These are phyloP conservation scores for Trametes versicolor DNA, from an alignment of 1,284 basidiomycete species.

Conservation along the genomic window DNA sequence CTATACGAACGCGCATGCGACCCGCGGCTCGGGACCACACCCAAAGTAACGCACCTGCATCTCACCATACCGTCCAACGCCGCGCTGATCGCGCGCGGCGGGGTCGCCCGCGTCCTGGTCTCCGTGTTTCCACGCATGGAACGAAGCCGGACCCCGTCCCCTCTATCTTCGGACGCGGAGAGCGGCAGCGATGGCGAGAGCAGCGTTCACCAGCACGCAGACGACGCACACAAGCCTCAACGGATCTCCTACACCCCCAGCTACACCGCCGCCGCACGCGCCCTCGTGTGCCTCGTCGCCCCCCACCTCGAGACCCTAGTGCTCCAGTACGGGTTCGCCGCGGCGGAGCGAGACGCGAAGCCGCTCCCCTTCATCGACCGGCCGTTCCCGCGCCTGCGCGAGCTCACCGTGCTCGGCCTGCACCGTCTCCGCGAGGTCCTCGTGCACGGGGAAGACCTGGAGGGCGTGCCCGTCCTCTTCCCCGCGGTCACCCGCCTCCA, in stretches of 20 bases:
- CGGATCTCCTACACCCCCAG: not conserved
- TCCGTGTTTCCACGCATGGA: too few relatives aligned
- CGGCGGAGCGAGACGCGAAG: not conserved
- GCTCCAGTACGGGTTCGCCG: not conserved
- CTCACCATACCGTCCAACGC: not conserved
- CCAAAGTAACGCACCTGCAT: not conserved
- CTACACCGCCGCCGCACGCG: not conserved
- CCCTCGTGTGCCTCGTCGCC: constrained; percentile 4
- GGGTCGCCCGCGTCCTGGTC: too few relatives aligned
- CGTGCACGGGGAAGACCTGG: not conserved
- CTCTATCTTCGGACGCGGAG: too few relatives aligned
- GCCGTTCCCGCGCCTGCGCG: not conserved
- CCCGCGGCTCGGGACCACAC: not conserved
- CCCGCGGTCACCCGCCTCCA: not conserved
- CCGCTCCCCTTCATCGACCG: not conserved
- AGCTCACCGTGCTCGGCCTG: not conserved
- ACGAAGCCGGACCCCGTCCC: too few relatives aligned
- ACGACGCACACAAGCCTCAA: too few relatives aligned
- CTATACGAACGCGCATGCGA: constrained; percentile 1
- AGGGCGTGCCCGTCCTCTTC: not conserved
- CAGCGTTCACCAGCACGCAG: too few relatives aligned
- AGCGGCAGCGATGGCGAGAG: too few relatives aligned
- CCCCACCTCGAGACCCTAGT: constrained; percentile 3
- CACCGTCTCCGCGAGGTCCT: not conserved
- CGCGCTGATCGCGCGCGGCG: not conserved